Conservation (phyloP, 225 moss, liverwort and hornwort genomes). For the Anthoceros angustus region DNA sequence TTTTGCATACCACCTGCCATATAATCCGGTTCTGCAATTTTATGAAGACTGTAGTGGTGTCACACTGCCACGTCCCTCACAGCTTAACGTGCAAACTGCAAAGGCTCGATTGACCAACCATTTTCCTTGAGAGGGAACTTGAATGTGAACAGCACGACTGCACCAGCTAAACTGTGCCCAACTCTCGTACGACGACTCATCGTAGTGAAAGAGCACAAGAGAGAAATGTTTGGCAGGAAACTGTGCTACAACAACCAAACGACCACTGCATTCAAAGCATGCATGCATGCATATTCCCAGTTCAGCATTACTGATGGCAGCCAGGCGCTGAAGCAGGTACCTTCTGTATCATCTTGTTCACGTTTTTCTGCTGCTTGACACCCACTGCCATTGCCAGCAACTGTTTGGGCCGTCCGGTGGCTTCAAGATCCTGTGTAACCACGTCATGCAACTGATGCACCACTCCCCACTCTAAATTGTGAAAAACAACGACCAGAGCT, state of each 20-base stretch:
- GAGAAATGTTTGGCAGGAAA: conserved; percentile 44
- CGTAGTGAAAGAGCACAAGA: conserved; percentile 43
- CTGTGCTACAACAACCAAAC: conserved; percentile 10
- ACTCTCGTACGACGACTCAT: conserved; percentile 9
- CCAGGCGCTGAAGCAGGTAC: conserved; percentile 10
- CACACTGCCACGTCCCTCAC: not conserved
- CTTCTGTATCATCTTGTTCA: conserved; percentile 60
- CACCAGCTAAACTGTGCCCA: not conserved
- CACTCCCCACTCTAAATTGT: not conserved
- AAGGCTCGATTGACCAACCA: not conserved
- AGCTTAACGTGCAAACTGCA: not conserved
- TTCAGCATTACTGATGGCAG: not conserved
- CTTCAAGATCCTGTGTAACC: not conserved
- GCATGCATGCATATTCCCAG: not conserved
- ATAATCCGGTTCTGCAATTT: not conserved
- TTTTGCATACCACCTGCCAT: conserved; percentile 36
- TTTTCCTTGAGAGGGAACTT: not conserved
- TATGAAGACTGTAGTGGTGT: not conserved
- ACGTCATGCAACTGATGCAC: not conserved
- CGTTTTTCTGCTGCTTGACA: conserved; percentile 56
- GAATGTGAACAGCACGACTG: not conserved
- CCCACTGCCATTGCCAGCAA: conserved; percentile 79
- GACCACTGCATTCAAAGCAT: not conserved
- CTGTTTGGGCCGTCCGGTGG: conserved; percentile 20
- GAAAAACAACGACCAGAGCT: not conserved